Evolutionary conservation across 441 rosid genomes (phyloP).

Genomic region (Capsella rubella): DNA sequence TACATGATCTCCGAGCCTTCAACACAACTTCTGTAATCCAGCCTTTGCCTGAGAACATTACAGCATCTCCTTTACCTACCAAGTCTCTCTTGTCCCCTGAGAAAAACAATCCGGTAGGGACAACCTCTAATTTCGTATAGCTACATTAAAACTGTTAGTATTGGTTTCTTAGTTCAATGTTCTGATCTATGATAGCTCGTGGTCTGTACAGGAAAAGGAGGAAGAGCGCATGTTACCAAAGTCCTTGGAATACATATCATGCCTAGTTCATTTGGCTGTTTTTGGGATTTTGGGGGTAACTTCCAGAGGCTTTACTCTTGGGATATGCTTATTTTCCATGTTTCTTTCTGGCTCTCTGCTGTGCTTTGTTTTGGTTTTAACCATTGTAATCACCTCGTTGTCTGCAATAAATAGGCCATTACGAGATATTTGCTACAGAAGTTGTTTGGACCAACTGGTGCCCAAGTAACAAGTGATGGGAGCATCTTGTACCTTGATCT

Average conservation of each 20-base stretch:
- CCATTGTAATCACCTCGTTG: constrained; percentile 7
- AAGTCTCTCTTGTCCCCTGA: constrained; percentile 51
- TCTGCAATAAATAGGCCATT: constrained; percentile 61
- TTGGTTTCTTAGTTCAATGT: constrained; percentile 17
- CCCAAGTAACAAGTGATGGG: constrained; percentile 64
- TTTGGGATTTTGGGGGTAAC: constrained; percentile 94
- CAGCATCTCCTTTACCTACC: constrained; percentile 56
- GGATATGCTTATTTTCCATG: neutral
- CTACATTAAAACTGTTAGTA: constrained; percentile 1
- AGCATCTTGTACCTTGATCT: constrained; percentile 77
- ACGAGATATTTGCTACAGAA: constrained; percentile 75
- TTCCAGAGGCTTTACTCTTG: constrained; percentile 6
- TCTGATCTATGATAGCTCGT: constrained; percentile 25
- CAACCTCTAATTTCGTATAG: constrained; percentile 1
- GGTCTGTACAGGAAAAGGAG: constrained; percentile 47
- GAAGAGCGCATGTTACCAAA: constrained; percentile 52
- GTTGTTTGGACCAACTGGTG: constrained; percentile 77
- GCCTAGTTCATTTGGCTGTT: constrained; percentile 73
- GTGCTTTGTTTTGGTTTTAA: constrained; percentile 22
- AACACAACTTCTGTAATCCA: constrained; percentile 44
- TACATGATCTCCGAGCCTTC: constrained; percentile 41
- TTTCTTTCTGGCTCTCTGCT: constrained; percentile 25
- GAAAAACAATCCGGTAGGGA: constrained; percentile 34
- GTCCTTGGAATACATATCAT: constrained; percentile 63
- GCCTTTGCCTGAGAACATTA: constrained; percentile 51